phyloP scores from a whole-genome alignment of 306 rosid genomes.

The Sphenostylis stenocarpa region DNA sequence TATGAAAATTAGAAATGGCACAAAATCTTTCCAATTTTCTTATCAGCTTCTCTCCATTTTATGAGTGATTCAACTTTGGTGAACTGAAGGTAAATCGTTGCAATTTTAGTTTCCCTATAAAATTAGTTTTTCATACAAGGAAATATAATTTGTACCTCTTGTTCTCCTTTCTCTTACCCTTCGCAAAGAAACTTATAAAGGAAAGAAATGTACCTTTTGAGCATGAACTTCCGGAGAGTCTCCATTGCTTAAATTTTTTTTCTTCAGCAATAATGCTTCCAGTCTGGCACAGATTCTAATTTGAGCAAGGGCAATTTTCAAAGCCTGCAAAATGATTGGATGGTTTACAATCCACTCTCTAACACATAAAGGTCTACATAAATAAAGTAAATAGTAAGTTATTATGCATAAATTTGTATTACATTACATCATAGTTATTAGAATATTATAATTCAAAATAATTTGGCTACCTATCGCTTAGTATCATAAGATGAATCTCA shows the following conservation, averaged over 20 bases:
- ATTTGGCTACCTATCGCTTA: not conserved
- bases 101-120: conserved; percentile 7
- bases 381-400: not conserved
- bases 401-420: not conserved
- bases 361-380: conserved; percentile 16
- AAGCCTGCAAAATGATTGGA: conserved; percentile 56
- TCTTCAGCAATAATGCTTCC: conserved; percentile 82
- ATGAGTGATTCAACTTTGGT: not conserved
- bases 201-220: conserved; percentile 65
- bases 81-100: not conserved
- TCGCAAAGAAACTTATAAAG: conserved; percentile 17
- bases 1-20: conserved; percentile 1
- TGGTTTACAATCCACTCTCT: conserved; percentile 23
- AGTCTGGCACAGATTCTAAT: conserved; percentile 85
- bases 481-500: not conserved
- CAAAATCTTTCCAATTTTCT: conserved; percentile 4
- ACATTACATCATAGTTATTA: no score
- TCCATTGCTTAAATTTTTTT: conserved; percentile 64
- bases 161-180: conserved; percentile 13
- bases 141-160: conserved; percentile 1
- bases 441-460: no score
- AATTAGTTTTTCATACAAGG: not conserved
- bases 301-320: conserved; percentile 77
- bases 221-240: conserved; percentile 85
- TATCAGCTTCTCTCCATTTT: not conserved